Evolutionary conservation across 2,329 filamentous ascomycete species (phyloP), one percentile per base, ranked within the genome.

Genomic region (Xylaria sp.): DNA sequence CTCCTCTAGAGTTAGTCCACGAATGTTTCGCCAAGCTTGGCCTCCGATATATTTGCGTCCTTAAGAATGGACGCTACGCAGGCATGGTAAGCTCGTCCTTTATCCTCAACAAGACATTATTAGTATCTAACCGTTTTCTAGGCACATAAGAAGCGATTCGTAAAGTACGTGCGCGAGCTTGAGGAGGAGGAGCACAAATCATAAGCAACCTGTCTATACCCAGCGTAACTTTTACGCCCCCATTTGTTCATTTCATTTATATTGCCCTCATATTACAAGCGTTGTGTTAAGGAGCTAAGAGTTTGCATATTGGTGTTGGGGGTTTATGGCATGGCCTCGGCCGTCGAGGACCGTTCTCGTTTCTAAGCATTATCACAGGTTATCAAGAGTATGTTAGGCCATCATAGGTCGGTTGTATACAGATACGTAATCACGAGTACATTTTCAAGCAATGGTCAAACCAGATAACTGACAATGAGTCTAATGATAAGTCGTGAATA

Each of bases 21-120:
- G 96, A 99, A 78, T 95, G 94, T 76, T 99, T 98, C 79, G 92
- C 93, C 59, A 99, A 99, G 81, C 85, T 99, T 8, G 96, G 96
- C 1, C 81, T 99, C 72, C 86, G 96, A 69, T 98, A 97, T 79
- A 91, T 99, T 58, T 98, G 96, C 78, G 94, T 98, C 4, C 83
- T 96, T 30, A 88, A 88, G 64, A 90, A 97, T 72, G 96, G 96
- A 27, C 89, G 89, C 69, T 99, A 93, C 81, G 92, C 92, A 1
- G 96, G 96, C 70, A 88, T 99, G 85, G 93, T 97, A 80, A 83
- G 89, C 82, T 14, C 45, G 45, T 11, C 30, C 60, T 61, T 36
- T n/a, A 61, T 50, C 47, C 11, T 61, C 21, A 39, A 12, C 24
- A 4, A 53, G 7, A 14, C 42, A 2, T 17, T 47, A 45, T 65